Evolutionary conservation across 2,329 filamentous ascomycete species (phyloP), one percentile per base, ranked within the genome.

Genomic region (Aspergillus vadensis): DNA sequence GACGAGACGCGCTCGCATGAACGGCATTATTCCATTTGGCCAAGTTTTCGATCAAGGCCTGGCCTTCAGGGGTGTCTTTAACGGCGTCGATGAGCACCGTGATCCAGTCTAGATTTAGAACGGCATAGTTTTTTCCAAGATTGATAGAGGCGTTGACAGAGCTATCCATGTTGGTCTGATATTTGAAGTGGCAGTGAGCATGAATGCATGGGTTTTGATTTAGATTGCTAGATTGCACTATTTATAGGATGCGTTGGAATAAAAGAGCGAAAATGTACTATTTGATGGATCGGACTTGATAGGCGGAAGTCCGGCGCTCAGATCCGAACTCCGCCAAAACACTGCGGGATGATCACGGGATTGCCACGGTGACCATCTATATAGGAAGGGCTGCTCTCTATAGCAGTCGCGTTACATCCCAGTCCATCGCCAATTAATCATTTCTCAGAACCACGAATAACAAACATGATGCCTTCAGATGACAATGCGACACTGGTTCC

Each of bases 101-200:
- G 59, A 68, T 69, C 65, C 64, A 66, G 64, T 81, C 79, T n/a
- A 80, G 69, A 63, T 81, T 79, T 44, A 80, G 75, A 58, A 80
- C 69, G 1, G 76, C 77, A 63, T 77, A 79, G 64, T 74, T 65
- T 9, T 65, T 56, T 57, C 74, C 76, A 63, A 79, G 77, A 43
- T 14, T 51, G 25, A n/a, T 19, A 14, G 41, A 21, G 3, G 14
- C 48, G 10, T 36, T 19, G 41, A 5, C 14, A 19, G 32, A 15
- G 17, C 38, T 6, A 14, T 14, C 17, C 44, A 56, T 60, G 19
- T 2, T 39, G 27, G 17, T 36, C 30, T 36, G 10, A 36, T 36
- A 12, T 0, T 10, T 32, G 1, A 1, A 32, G 4, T 0, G 10
- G 12, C 10, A 32, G 4, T 32, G 4, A 32, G 30, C 4, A 12